Evolutionary conservation across 2,329 filamentous ascomycete species (phyloP).

Genomic region (Aspergillus puulaauensis): DNA sequence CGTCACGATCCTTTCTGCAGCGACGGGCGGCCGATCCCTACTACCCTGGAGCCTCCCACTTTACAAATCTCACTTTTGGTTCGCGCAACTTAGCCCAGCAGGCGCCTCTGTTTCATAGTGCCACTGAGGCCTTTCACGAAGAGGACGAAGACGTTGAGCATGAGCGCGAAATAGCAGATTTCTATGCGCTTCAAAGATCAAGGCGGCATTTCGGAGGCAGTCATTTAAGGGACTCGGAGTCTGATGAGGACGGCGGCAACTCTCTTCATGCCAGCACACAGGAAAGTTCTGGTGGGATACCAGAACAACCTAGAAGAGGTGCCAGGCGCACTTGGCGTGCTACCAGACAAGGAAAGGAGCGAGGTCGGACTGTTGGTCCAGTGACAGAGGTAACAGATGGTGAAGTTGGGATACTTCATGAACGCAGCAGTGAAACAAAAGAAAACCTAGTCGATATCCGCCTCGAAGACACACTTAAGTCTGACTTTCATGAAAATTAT

Average conservation of each 20-base stretch:
- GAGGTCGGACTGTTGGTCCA: constrained; percentile 35
- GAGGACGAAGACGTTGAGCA: constrained; percentile 91
- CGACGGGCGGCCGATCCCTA: constrained; percentile 72
- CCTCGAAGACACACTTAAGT: constrained; percentile 64
- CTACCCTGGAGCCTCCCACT: constrained; percentile 68
- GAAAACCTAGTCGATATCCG: constrained; percentile 80
- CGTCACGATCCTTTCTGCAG: constrained; percentile 51
- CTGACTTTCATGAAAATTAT: constrained; percentile 41
- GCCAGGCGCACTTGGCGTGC: constrained; percentile 60
- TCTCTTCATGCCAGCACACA: constrained; percentile 53
- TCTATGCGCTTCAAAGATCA: constrained; percentile 87
- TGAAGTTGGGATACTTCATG: constrained; percentile 28
- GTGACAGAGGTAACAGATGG: constrained; percentile 38
- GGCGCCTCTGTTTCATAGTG: constrained; percentile 92
- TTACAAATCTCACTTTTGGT: constrained; percentile 75
- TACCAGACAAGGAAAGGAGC: constrained; percentile 43
- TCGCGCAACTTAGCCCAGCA: constrained; percentile 74
- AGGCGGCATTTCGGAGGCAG: constrained; percentile 83
- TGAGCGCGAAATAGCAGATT: constrained; percentile 87
- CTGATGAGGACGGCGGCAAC: constrained; percentile 68
- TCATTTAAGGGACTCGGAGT: constrained; percentile 80
- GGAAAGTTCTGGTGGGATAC: constrained; percentile 33
- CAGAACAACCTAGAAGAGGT: constrained; percentile 47
- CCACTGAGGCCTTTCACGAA: constrained; percentile 85
- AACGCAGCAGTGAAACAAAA: constrained; percentile 58